Evolutionary conservation across 139 green algal species (phyloP).

Genomic region (Axilococcus clingmanii): DNA sequence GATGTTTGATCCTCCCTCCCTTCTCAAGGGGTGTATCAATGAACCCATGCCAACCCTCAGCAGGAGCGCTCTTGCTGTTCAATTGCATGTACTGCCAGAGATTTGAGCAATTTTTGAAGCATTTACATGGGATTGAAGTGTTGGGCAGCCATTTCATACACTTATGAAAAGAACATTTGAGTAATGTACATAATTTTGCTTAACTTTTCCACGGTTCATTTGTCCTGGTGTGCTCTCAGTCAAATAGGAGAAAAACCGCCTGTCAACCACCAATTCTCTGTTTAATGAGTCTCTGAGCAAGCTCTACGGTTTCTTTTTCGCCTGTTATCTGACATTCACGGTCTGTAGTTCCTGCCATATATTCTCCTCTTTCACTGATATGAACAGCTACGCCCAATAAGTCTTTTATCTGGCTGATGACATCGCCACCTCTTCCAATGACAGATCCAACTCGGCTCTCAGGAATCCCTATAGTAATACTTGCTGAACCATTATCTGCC

Average conservation of each 20-base stretch:
- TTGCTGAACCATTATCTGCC: background rate
- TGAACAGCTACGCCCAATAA: conserved; percentile 47
- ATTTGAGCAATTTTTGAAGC: too few species aligned
- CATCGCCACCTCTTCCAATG: conserved; percentile 55
- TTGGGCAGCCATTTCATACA: too few species aligned
- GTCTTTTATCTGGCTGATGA: conserved; percentile 64
- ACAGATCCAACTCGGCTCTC: conserved; percentile 64
- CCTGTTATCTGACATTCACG: conserved; percentile 48
- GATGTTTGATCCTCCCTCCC: too few species aligned
- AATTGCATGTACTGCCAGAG: too few species aligned
- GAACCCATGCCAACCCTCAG: too few species aligned
- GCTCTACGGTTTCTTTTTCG: conserved; percentile 24
- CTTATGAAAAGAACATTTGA: background rate
- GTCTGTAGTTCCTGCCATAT: conserved; percentile 44
- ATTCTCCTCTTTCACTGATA: conserved; percentile 50
- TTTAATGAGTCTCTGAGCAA: conserved; percentile 45
- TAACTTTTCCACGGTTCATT: conserved; percentile 6
- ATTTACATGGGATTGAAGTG: too few species aligned
- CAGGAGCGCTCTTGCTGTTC: too few species aligned
- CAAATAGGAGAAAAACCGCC: too few species aligned
- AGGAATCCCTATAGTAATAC: conserved; percentile 51
- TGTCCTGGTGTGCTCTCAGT: too few species aligned
- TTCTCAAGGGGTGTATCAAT: too few species aligned
- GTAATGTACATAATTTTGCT: background rate
- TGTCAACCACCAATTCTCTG: conserved; percentile 8